Evolutionary conservation across 1,284 basidiomycete species (phyloP), one percentile per base, ranked within the genome.

Genomic region (Apiotrichum gracile): DNA sequence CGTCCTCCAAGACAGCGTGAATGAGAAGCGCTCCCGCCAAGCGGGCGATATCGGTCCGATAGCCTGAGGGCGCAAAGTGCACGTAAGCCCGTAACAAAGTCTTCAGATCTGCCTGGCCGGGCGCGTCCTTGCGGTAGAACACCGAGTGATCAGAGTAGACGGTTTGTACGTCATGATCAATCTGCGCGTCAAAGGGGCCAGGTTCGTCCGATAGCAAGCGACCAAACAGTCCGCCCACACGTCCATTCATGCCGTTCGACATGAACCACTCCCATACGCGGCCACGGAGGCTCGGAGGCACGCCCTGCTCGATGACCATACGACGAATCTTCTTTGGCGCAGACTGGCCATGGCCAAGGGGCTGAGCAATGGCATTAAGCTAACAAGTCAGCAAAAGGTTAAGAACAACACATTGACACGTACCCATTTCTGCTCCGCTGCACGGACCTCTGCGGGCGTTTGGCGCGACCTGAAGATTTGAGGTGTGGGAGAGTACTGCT

Each of bases 251-350:
- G 56, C 83, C 84, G 60, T 88, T 85, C 2, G 84, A 84, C 41
- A 93, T 73, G 69, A 86, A 85, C 43, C 72, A 74, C 0, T 83
- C 83, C 90, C 90, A 93, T 2, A 92, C 87, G 33, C 85, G 81
- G 54, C 89, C 91, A 22, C 91, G 79, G 17, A 94, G 84, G 8
- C 85, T 87, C 2, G 85, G 82, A 0, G 93, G 92, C 0, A 97
- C 86, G 21, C 86, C 78, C 7, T 63, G 84, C 34, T 91, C 89
- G 41, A 85, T 74, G 16, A 93, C 73, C 27, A 96, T 75, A 65
- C 87, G 88, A 59, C 83, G 81, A 16, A 92, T 81, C 71, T 93
- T 94, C 75, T 91, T 91, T 68, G 79, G 87, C 77, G 88, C 89
- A 40, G 82, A 79, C 5, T 86, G 80, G 54, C 85, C 83, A 3